These are phyloP conservation scores for Pueraria montana DNA, from an alignment of 306 rosid species.

Conservation along the genomic window DNA sequence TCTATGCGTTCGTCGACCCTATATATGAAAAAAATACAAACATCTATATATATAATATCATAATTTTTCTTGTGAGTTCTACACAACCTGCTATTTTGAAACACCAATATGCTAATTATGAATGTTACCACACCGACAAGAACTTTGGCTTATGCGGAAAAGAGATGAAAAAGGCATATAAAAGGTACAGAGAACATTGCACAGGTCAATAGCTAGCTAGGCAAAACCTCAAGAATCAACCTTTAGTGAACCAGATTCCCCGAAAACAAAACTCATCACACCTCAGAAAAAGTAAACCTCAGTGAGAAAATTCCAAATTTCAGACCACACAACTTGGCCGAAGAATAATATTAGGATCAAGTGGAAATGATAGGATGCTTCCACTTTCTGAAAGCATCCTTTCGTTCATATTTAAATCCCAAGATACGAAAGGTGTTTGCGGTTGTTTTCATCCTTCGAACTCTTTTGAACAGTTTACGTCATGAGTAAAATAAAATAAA, in stretches of 20 bases:
- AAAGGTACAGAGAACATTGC: constrained; percentile 34
- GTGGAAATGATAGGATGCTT: constrained; percentile 45
- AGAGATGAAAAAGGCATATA: constrained; percentile 11
- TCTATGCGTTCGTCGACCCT: too few relatives aligned
- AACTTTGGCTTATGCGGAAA: constrained; percentile 36
- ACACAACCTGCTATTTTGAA: constrained; percentile 12
- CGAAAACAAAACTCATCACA: not conserved
- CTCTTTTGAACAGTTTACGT: constrained; percentile 43
- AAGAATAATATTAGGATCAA: constrained; percentile 42
- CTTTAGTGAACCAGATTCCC: constrained; percentile 45
- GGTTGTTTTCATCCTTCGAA: constrained; percentile 28
- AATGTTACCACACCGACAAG: not conserved
- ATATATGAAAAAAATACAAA: not conserved
- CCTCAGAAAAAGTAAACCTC: not conserved
- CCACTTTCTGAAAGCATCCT: constrained; percentile 34
- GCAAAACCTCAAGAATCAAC: constrained; percentile 39
- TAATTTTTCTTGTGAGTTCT: not conserved
- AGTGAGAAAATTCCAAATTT: constrained; percentile 37
- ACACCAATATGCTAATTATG: constrained; percentile 13
- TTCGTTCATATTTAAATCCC: not conserved
- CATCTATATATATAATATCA: not conserved
- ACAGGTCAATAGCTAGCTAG: not conserved
- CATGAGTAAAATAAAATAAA: not conserved
- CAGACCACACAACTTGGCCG: constrained; percentile 49
- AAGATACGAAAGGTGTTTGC: constrained; percentile 1